Conservation (phyloP, 2,329 filamentous ascomycete species). For the Phyllosticta citrichinensis region DNA sequence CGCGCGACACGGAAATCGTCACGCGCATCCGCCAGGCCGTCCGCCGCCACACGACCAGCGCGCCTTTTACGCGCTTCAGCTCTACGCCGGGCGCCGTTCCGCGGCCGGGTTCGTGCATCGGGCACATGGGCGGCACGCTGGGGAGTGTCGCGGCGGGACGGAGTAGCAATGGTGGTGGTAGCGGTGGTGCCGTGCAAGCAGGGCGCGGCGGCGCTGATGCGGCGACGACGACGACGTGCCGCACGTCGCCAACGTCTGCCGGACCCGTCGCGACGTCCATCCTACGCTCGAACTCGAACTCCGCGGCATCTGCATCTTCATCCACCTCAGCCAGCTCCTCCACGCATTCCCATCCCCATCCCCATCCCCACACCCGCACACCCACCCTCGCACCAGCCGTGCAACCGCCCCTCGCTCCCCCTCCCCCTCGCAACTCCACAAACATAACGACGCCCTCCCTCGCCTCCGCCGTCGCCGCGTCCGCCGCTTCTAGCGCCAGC, state of each 20-base stretch:
- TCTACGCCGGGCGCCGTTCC: background rate
- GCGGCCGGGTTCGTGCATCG: background rate
- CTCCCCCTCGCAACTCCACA: background rate
- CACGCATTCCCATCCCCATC: background rate
- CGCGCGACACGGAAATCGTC: slow-evolving; percentile 1
- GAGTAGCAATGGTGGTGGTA: too few species aligned
- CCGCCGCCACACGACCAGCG: background rate
- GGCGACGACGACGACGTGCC: background rate
- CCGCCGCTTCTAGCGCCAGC: background rate
- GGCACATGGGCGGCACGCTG: background rate
- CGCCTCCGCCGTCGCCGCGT: background rate
- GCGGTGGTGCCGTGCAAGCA: too few species aligned
- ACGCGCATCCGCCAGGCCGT: slow-evolving; percentile 2
- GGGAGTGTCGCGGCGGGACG: background rate
- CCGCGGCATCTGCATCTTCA: background rate
- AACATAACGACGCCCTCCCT: background rate
- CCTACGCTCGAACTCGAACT: background rate
- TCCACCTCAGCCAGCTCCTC: background rate
- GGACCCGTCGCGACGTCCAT: background rate
- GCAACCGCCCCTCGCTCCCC: background rate
- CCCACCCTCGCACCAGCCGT: background rate
- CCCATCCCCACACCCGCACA: background rate
- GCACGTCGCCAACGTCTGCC: background rate
- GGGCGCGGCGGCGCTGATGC: background rate
- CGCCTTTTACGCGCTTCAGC: background rate